Evolutionary conservation across 148 eudicot species (phyloP).

Genomic region (Fagopyrum homotropicum): DNA sequence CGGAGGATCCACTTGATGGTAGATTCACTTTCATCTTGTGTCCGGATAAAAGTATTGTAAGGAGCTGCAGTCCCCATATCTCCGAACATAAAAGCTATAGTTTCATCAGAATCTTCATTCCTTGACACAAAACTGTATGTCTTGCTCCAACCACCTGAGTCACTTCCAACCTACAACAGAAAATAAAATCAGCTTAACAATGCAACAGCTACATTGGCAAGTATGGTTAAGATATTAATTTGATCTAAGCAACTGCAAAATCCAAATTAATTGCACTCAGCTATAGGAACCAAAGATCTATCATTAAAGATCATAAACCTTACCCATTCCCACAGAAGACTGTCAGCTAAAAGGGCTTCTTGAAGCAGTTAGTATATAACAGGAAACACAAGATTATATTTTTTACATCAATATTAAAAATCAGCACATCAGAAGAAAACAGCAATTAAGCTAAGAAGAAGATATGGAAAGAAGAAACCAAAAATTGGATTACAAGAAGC

Average conservation of each 20-base stretch:
- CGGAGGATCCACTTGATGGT: constrained; percentile 88
- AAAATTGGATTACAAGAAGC: neutral
- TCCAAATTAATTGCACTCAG: neutral
- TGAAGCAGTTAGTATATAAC: neutral
- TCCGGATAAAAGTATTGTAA: constrained; percentile 60
- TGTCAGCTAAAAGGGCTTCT: neutral
- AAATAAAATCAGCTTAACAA: neutral
- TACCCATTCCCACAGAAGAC: neutral
- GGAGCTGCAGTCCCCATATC: constrained; percentile 98
- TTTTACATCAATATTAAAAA: neutral
- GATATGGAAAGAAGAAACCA: neutral
- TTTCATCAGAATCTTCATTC: constrained; percentile 57
- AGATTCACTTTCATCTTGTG: constrained; percentile 75
- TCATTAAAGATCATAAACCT: neutral
- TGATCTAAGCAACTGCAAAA: neutral
- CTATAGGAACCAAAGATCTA: neutral
- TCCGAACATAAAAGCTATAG: constrained; percentile 79
- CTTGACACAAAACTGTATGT: constrained; percentile 69
- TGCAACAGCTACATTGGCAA: neutral
- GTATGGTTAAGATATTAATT: neutral
- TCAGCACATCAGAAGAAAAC: neutral
- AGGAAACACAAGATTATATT: neutral
- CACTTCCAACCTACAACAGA: constrained; percentile 78
- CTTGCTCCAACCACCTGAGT: constrained; percentile 79
- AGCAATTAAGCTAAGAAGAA: neutral